Base-by-base conservation (phyloP, 345 rosid genomes). In the Eutrema japonicum region DNA sequence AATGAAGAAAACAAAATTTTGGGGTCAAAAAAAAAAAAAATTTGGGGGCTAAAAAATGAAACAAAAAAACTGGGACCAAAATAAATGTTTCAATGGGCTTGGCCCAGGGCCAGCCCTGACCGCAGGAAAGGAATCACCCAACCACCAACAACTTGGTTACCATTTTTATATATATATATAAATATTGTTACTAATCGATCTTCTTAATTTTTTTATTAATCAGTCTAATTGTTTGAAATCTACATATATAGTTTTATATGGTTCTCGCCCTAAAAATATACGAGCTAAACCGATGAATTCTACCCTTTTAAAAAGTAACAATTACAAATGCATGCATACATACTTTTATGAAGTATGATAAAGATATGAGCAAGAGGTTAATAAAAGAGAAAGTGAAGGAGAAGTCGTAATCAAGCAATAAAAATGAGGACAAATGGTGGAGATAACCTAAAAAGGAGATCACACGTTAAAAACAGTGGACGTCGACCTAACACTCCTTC, bases 391-490 rank as follows among this genome's bases (percentile, higher is more conserved):
- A 30, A 48, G 43, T 18, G 43, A 59, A 75, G 49, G 64, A 75
- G 32, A 60, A 9, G 78, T 75, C 64, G 43, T 36, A 52, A 52
- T 75, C 70, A 75, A 61, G 46, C 35, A 52, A 68, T 74, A 61
- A 46, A 61, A 52, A 62, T 50, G 58, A 75, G 45, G 27, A 68
- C 3, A 32, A 36, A 12, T 61, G 57, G 74, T 75, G 74, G 79
- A 62, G 16, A 68, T 35, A 18, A 53, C 74, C 70, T 75, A 58
- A 75, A 11, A 75, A 68, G 40, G 35, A 61, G 70, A 75, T 29
- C 72, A 40, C 59, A 51, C 68, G 62, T 59, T 32, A 59, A 26
- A 73, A 75, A 75, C 51, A 75, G 37, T 68, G 79, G 74, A 61
- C 43, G 49, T 62, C 69, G 54, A 68, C 79, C 79, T 75, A 75